phyloP scores from a whole-genome alignment of 2,329 filamentous ascomycete species.

The Exophiala mesophila region DNA sequence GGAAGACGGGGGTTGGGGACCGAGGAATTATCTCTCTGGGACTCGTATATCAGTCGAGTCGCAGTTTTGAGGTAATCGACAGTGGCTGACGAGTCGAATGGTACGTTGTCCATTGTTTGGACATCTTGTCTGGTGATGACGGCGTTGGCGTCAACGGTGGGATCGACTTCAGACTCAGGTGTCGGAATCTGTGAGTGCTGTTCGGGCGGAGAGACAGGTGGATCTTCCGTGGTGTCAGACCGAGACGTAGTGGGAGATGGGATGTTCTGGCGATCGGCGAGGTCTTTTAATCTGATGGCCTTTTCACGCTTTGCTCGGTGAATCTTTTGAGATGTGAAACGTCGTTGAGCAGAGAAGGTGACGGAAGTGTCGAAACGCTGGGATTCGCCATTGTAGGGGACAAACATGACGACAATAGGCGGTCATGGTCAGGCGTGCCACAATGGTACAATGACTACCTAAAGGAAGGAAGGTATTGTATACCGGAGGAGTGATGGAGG shows the following conservation, averaged over 20 bases:
- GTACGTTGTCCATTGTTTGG: background rate
- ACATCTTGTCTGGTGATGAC: background rate
- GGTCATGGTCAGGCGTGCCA: constrained; percentile 3
- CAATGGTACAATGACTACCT: no score
- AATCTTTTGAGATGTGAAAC: constrained; percentile 6
- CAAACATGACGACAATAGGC: constrained; percentile 7
- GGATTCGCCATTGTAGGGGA: constrained; percentile 8
- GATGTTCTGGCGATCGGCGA: background rate
- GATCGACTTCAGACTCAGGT: background rate
- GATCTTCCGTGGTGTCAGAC: background rate
- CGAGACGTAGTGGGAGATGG: background rate
- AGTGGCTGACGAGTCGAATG: background rate
- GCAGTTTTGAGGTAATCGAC: background rate
- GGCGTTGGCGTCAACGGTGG: background rate
- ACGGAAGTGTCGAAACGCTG: constrained; percentile 7
- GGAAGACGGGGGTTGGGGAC: background rate
- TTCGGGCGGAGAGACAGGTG: background rate
- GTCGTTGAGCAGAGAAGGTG: constrained; percentile 4
- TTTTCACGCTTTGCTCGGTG: constrained; percentile 7
- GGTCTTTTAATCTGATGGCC: constrained; percentile 8
- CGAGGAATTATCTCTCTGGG: background rate
- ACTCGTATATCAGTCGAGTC: background rate
- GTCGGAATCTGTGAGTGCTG: background rate
- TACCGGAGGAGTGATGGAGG: no score
- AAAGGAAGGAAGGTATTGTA: no score